Evolutionary conservation across 2,329 filamentous ascomycete genomes (phyloP).

Genomic region (Annulohypoxylon truncatum): DNA sequence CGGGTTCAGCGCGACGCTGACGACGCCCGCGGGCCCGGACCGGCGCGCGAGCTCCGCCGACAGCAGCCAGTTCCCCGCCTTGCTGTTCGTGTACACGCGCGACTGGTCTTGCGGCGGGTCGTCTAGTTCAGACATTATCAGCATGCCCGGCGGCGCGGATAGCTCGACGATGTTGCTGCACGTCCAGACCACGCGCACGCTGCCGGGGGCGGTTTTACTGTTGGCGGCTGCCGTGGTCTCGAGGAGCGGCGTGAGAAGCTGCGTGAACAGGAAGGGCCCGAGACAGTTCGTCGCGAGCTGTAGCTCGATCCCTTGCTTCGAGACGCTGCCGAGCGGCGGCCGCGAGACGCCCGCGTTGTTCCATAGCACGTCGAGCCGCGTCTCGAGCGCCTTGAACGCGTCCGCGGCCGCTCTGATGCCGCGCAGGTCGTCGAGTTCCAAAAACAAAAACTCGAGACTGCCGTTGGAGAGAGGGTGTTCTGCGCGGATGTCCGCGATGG

Average conservation of each 20-base stretch:
- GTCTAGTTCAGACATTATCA: constrained; percentile 37
- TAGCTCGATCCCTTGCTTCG: constrained; percentile 52
- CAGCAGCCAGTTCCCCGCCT: constrained; percentile 39
- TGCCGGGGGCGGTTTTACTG: constrained; percentile 9
- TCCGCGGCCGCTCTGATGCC: constrained; percentile 31
- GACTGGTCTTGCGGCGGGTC: constrained; percentile 30
- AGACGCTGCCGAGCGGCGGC: constrained; percentile 37
- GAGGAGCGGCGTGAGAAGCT: constrained; percentile 51
- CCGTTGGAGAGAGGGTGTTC: not conserved
- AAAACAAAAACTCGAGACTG: constrained; percentile 31
- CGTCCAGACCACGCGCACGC: constrained; percentile 39
- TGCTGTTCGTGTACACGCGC: constrained; percentile 38
- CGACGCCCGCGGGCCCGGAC: constrained; percentile 5
- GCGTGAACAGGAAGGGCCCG: constrained; percentile 51
- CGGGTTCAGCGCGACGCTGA: constrained; percentile 37
- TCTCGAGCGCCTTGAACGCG: constrained; percentile 28
- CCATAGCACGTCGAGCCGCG: constrained; percentile 37
- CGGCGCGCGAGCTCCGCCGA: constrained; percentile 35
- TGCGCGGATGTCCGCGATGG: constrained; percentile 26
- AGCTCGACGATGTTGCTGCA: constrained; percentile 39
- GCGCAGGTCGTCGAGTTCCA: constrained; percentile 37
- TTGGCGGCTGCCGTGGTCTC: constrained; percentile 39
- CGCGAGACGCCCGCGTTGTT: constrained; percentile 45
- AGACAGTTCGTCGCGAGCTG: constrained; percentile 53
- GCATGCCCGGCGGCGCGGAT: constrained; percentile 23